phyloP scores from a whole-genome alignment of 1,139 yeast species.

The Taiozyma sp. region DNA sequence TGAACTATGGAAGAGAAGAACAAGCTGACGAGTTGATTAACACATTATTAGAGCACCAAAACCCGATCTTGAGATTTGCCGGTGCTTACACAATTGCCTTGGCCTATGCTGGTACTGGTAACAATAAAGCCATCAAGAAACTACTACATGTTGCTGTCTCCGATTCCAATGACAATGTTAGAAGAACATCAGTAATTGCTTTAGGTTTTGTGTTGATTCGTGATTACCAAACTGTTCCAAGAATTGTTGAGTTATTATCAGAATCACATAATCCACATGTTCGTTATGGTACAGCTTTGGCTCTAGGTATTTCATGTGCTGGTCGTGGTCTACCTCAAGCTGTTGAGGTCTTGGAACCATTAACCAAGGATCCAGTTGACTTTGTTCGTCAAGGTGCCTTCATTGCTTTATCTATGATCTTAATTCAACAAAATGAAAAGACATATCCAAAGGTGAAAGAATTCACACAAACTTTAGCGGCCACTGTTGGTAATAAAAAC shows the following conservation, averaged over 20 bases:
- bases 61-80: conserved; percentile 87
- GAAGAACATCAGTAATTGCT: conserved; percentile 94
- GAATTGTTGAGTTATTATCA: conserved; percentile 86
- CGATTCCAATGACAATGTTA: conserved; percentile 93
- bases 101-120: conserved; percentile 96
- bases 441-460: conserved; percentile 75
- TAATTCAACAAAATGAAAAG: conserved; percentile 90
- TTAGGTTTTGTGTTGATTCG: conserved; percentile 88
- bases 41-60: conserved; percentile 65
- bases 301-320: conserved; percentile 95
- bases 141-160: conserved; percentile 91
- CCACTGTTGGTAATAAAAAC: conserved; percentile 76
- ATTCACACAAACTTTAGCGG: conserved; percentile 68
- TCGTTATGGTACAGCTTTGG: conserved; percentile 97
- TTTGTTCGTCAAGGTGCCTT: conserved; percentile 98
- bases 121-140: conserved; percentile 79
- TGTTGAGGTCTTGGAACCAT: conserved; percentile 85
- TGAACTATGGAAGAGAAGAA: conserved; percentile 83
- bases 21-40: conserved; percentile 71
- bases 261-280: conserved; percentile 98
- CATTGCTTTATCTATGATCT: conserved; percentile 86
- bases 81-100: conserved; percentile 92
- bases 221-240: conserved; percentile 90
- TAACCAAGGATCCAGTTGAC: conserved; percentile 91
- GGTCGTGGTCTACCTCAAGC: conserved; percentile 90